Evolutionary conservation across 108 stramenopile genomes (phyloP).

Genomic region (Parmales sp.): DNA sequence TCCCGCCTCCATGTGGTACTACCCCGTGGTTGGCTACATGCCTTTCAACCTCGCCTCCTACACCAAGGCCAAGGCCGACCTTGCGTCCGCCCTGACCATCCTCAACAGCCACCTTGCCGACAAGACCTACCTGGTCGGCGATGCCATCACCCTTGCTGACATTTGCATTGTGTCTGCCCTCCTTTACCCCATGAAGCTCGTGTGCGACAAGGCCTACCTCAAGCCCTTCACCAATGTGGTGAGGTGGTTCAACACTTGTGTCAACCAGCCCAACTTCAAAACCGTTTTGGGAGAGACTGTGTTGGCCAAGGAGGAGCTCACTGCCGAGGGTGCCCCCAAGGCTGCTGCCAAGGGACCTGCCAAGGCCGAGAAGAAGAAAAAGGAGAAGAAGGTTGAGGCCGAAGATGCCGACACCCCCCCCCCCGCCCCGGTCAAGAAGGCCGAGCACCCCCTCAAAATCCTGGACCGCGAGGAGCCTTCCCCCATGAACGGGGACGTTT

Average conservation of each 20-base stretch:
- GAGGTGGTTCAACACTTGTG: slow-evolving; percentile 72
- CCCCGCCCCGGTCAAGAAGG: slow-evolving; percentile 29
- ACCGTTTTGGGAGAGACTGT: slow-evolving; percentile 69
- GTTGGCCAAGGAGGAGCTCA: slow-evolving; percentile 50
- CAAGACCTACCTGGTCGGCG: slow-evolving; percentile 58
- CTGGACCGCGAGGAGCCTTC: slow-evolving; percentile 51
- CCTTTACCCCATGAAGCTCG: slow-evolving; percentile 78
- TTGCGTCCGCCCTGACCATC: slow-evolving; percentile 44
- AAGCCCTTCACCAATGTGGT: slow-evolving; percentile 51
- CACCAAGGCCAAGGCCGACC: slow-evolving; percentile 59
- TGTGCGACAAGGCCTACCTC: slow-evolving; percentile 52
- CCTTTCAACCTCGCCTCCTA: slow-evolving; percentile 36
- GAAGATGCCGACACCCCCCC: slow-evolving; percentile 20
- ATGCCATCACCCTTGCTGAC: slow-evolving; percentile 78
- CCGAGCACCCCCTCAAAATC: slow-evolving; percentile 51
- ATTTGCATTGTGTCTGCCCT: slow-evolving; percentile 72
- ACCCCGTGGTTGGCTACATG: slow-evolving; percentile 80
- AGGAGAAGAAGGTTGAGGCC: slow-evolving; percentile 40
- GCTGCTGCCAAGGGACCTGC: slow-evolving; percentile 10
- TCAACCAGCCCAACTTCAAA: slow-evolving; percentile 67
- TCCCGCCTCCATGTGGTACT: slow-evolving; percentile 75
- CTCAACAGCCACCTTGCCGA: slow-evolving; percentile 47
- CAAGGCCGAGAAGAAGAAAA: slow-evolving; percentile 27
- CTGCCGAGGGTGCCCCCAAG: slow-evolving; percentile 19
- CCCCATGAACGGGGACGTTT: slow-evolving; percentile 40